Evolutionary conservation across 441 rosid genomes (phyloP).

Genomic region (Gossypium davidsonii): DNA sequence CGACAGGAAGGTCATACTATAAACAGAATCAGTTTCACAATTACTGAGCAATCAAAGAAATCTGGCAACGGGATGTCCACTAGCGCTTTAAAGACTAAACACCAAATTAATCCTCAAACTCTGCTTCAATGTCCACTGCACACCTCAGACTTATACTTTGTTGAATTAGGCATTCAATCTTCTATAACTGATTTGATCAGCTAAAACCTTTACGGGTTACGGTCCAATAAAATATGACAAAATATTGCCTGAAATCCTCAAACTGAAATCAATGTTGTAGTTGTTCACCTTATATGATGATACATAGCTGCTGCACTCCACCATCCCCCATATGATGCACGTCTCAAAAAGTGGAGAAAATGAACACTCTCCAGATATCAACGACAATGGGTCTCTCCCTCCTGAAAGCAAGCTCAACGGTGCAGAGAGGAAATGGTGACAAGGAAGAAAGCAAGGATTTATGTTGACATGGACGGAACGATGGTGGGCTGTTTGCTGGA

Average conservation of each 20-base stretch:
- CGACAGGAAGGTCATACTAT: slow-evolving; percentile 19
- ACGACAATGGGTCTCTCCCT: background rate
- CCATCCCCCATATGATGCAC: background rate
- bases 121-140: background rate
- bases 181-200: background rate
- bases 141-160: background rate
- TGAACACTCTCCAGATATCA: background rate
- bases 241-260: background rate
- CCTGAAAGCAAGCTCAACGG: background rate
- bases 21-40: slow-evolving; percentile 26
- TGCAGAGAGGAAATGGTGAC: background rate
- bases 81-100: background rate
- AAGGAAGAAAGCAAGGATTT: too few species aligned
- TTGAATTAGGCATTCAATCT: slow-evolving; percentile 2
- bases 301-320: background rate
- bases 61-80: slow-evolving; percentile 7
- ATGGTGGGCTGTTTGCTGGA: background rate
- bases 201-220: background rate
- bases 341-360: background rate
- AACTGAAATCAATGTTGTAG: background rate
- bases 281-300: background rate
- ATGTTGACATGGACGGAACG: too few species aligned
- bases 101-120: background rate
- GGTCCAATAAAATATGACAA: background rate
- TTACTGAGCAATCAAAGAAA: slow-evolving; percentile 13